Evolutionary conservation across 768 basidiomycete genomes (phyloP).

Genomic region (Sporobolomyces pararoseus): DNA sequence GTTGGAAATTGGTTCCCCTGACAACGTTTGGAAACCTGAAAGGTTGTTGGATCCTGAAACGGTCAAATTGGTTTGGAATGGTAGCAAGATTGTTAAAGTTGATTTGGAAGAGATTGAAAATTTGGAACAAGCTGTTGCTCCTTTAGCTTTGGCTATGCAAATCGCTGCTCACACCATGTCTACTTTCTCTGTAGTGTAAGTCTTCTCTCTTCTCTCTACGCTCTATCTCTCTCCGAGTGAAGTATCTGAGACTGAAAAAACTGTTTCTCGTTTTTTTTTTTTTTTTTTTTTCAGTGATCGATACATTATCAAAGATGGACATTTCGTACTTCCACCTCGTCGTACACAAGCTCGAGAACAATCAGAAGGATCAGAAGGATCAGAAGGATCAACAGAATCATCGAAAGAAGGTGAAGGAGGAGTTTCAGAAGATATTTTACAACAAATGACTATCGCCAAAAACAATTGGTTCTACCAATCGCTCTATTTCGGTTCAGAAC

Average conservation of each 20-base stretch:
- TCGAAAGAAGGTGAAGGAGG: too few species aligned
- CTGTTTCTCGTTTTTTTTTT: too few species aligned
- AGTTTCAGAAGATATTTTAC: not conserved
- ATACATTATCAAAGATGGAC: conserved; percentile 1
- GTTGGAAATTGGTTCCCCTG: not conserved
- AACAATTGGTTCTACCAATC: conserved; percentile 32
- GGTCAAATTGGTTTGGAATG: conserved; percentile 19
- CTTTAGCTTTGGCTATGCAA: conserved; percentile 69
- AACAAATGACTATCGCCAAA: not conserved
- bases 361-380: too few species aligned
- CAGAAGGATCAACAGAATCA: too few species aligned
- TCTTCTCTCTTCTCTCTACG: conserved; percentile 51
- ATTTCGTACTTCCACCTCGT: conserved; percentile 37
- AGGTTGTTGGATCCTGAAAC: not conserved
- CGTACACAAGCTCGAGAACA: too few species aligned
- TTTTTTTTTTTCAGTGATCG: conserved; percentile 23
- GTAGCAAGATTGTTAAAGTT: not conserved
- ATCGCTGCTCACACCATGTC: conserved; percentile 62
- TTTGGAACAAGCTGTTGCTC: conserved; percentile 59
- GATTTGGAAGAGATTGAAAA: not conserved
- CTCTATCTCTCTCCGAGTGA: not conserved
- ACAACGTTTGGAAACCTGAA: not conserved
- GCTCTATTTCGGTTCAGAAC: conserved; percentile 28
- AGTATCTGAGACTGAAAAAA: conserved; percentile 38
- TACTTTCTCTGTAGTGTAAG: conserved; percentile 68